Conservation (phyloP, 2,329 filamentous ascomycete genomes). For the Truncatella angustata region DNA sequence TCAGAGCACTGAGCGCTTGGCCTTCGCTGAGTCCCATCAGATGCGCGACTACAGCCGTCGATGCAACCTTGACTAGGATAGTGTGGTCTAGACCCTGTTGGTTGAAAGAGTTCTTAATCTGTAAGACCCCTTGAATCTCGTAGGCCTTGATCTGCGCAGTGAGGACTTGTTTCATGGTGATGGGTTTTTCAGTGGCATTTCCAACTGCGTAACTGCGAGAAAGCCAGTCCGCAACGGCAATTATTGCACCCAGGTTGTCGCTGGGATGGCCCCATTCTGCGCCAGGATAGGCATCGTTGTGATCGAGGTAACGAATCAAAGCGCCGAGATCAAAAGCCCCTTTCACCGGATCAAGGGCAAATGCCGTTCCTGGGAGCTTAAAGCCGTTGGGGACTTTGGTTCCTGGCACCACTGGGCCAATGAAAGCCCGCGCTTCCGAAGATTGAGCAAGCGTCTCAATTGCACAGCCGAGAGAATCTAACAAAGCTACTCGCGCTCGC, state of each 20-base stretch:
- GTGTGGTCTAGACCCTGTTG: constrained; percentile 37
- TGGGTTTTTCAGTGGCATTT: constrained; percentile 19
- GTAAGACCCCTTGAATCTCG: constrained; percentile 39
- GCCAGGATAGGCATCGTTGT: constrained; percentile 38
- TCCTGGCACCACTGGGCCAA: neutral
- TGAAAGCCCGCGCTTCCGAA: neutral
- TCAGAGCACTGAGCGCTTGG: constrained; percentile 33
- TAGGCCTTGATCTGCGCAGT: constrained; percentile 37
- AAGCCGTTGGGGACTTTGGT: neutral
- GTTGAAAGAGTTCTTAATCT: constrained; percentile 36
- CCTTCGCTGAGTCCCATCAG: constrained; percentile 32
- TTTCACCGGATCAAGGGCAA: constrained; percentile 33
- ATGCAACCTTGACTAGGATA: constrained; percentile 39
- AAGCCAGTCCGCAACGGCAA: neutral
- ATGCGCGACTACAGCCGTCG: constrained; percentile 34
- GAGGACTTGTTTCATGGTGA: constrained; percentile 32
- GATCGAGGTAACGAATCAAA: constrained; percentile 38
- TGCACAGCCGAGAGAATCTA: neutral
- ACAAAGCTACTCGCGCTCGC: neutral
- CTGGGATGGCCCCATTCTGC: constrained; percentile 41
- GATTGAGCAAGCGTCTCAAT: neutral
- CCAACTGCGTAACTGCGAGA: neutral
- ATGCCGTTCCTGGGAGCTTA: constrained; percentile 13
- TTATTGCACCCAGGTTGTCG: constrained; percentile 29
- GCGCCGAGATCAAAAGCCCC: constrained; percentile 37